phyloP scores from a whole-genome alignment of 2,329 filamentous ascomycete genomes.

The Penicillium psychrosexuale region DNA sequence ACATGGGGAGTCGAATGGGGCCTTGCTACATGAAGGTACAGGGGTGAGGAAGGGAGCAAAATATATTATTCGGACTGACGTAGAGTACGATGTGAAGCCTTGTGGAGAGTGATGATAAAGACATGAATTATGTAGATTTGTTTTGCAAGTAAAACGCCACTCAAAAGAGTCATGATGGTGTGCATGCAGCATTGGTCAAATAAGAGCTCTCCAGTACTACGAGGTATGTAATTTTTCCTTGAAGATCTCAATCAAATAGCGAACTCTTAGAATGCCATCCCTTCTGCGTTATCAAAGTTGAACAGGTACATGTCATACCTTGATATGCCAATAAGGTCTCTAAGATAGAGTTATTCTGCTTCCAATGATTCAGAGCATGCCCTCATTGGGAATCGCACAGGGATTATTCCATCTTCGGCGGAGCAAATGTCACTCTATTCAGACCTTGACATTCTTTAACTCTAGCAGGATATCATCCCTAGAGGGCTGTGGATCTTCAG shows the following conservation, averaged over 20 bases:
- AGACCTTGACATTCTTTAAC: not conserved
- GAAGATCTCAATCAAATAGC: not conserved
- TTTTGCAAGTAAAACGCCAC: not conserved
- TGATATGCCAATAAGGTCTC: not conserved
- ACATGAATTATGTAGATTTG: not conserved
- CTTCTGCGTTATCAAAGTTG: not conserved
- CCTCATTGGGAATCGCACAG: not conserved
- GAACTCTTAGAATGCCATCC: too few species aligned
- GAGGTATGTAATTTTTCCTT: not conserved
- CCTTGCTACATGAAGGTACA: slow-evolving; percentile 66
- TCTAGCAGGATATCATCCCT: not conserved
- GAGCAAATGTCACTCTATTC: not conserved
- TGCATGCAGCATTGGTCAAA: not conserved
- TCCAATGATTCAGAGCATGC: not conserved
- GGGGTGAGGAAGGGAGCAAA: slow-evolving; percentile 64
- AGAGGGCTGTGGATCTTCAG: not conserved
- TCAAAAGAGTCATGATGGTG: not conserved
- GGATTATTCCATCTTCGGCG: not conserved
- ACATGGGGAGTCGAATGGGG: slow-evolving; percentile 64
- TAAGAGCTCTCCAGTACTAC: not conserved
- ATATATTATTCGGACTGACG: slow-evolving; percentile 69
- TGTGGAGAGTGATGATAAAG: slow-evolving; percentile 7
- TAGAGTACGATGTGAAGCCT: slow-evolving; percentile 62
- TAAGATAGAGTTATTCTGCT: not conserved
- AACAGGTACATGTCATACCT: not conserved